phyloP scores from a whole-genome alignment of 345 rosid species.

The Excoecaria cochinchinensis region DNA sequence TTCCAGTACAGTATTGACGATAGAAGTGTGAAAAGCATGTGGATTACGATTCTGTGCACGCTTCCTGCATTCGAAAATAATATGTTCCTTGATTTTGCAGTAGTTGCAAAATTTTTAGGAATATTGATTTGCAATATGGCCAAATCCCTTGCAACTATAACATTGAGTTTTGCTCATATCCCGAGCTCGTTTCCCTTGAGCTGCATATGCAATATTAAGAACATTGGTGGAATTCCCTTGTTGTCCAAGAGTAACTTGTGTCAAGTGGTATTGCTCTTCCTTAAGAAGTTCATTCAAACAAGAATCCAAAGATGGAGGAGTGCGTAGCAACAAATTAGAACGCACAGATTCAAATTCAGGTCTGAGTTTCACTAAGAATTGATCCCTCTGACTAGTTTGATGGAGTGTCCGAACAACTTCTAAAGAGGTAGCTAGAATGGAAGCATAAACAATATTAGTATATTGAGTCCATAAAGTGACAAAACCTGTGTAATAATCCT shows the following conservation, averaged over 20 bases:
- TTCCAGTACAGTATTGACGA: background rate
- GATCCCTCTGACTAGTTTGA: background rate
- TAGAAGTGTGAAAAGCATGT: background rate
- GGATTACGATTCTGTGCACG: background rate
- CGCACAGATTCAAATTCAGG: background rate
- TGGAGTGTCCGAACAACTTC: background rate
- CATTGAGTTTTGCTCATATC: background rate
- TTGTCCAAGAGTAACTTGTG: background rate
- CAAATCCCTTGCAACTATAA: slow-evolving; percentile 13
- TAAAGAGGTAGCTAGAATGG: background rate
- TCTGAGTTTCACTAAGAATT: background rate
- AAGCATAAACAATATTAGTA: slow-evolving; percentile 4
- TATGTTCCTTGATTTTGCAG: background rate
- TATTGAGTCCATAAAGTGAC: background rate
- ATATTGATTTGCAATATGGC: background rate
- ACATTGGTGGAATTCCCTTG: background rate
- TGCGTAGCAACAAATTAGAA: no score
- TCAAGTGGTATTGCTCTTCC: background rate
- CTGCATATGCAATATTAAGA: slow-evolving; percentile 4
- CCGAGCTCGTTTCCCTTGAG: background rate
- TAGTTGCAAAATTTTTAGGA: background rate
- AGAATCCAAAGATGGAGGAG: slow-evolving; percentile 2
- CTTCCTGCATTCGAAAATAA: background rate
- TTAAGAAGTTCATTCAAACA: background rate
- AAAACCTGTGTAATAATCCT: slow-evolving; percentile 7